Evolutionary conservation across 140 eudicot genomes (phyloP), one percentile per base, ranked within the genome.

Genomic region (Flaveria floridana): DNA sequence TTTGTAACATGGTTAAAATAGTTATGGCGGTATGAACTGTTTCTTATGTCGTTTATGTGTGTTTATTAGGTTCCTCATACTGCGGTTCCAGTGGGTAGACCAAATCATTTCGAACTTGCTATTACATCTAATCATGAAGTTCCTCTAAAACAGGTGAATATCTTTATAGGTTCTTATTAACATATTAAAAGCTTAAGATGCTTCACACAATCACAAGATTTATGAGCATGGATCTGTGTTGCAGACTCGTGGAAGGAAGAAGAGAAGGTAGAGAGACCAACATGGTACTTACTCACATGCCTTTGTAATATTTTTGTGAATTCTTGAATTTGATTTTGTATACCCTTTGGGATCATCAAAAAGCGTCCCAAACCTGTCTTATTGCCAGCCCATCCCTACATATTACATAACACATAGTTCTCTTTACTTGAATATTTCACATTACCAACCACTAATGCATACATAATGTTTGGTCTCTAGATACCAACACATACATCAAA

Each of bases 161-260:
- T 68, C 18, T 44, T 1, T 66, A 10, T 65, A 5, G 3, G 30
- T 26, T 53, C 20, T 58, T 65, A 19, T 55, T 12, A 66, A 12
- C 20, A 3, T 28, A 1, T 59, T 0, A 30, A 39, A 65, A 65
- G 8, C 13, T 28, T 44, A 53, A 79, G 7, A 52, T 6, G 62
- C 37, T 64, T 74, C 15, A 52, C 56, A 63, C 37, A 72, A 51
- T 63, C 48, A 52, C 28, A 1, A 57, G 58, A 66, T 65, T 18
- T 28, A 79, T 7, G 83, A 61, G 72, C 21, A 47, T 58, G 71
- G 47, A 21, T 61, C 41, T 28, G 50, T 73, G 75, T 58, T 79
- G 58, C 71, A 79, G 83, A 73, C 76, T 65, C 83, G 83, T 73
- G 83, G 79, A 79, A 73, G 75, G 75, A 66, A 67, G 53, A 79